phyloP scores from a whole-genome alignment of 2,329 filamentous ascomycete species.

The Keithomyces neogunnii region DNA sequence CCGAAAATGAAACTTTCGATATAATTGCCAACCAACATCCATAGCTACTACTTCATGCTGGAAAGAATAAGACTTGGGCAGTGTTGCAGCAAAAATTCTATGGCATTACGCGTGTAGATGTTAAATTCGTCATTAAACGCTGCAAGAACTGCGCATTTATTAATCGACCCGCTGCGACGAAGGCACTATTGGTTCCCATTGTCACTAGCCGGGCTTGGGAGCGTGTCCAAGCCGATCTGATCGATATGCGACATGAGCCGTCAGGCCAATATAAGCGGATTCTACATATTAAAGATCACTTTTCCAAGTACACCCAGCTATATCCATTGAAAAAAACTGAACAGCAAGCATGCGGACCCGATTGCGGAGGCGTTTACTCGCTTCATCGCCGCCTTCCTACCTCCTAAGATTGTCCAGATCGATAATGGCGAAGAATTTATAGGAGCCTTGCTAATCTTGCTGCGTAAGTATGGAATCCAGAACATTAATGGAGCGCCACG shows the following conservation, averaged over 20 bases:
- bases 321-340: not conserved
- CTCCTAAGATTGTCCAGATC: conserved; percentile 3
- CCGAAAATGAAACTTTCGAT: conserved; percentile 1
- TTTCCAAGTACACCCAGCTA: conserved; percentile 3
- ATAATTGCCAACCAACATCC: conserved; percentile 4
- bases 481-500: conserved; percentile 1
- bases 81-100: conserved; percentile 3
- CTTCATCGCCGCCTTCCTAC: conserved; percentile 4
- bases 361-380: conserved; percentile 1
- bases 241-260: conserved; percentile 4
- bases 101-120: conserved; percentile 2
- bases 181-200: conserved; percentile 5
- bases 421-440: conserved; percentile 4
- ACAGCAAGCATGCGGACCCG: conserved; percentile 2
- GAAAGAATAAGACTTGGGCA: conserved; percentile 1
- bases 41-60: conserved; percentile 3
- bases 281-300: conserved; percentile 6
- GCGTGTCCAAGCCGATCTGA: conserved; percentile 3
- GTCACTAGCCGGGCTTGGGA: conserved; percentile 2
- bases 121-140: conserved; percentile 2
- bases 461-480: conserved; percentile 5
- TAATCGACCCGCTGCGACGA: conserved; percentile 3
- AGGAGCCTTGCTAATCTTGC: conserved; percentile 4
- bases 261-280: conserved; percentile 6
- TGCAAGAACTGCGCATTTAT: conserved; percentile 3